A percentile compares a stretch with the other conserved stretches of the same genome.
These are phyloP conservation scores for Coemansia umbellata DNA, from an alignment of 192 early-diverging fungal species.

Conservation along the genomic window DNA sequence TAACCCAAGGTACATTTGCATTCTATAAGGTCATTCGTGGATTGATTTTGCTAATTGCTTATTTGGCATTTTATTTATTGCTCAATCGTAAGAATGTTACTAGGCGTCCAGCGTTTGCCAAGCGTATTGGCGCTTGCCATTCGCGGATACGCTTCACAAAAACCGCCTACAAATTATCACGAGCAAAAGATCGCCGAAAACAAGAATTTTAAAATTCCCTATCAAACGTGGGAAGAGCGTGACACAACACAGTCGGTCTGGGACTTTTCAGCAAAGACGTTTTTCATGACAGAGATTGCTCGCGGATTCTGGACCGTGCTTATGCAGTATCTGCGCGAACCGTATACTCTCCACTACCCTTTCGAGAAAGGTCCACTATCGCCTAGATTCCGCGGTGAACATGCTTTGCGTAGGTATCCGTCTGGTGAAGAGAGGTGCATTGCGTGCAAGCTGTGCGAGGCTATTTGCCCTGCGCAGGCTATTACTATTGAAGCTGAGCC, in stretches of 20 bases:
- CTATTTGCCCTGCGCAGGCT: conserved; percentile 95
- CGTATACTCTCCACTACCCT: conserved; percentile 96
- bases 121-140: neutral
- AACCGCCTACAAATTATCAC: conserved; percentile 31
- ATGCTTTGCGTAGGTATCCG: conserved; percentile 91
- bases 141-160: conserved; percentile 34
- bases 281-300: conserved; percentile 89
- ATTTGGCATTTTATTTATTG: neutral
- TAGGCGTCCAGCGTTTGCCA: conserved; percentile 2
- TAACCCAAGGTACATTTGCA: too few relatives aligned
- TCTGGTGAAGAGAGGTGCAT: conserved; percentile 98
- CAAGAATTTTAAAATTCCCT: conserved; percentile 31
- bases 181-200: conserved; percentile 32
- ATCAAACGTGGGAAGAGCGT: conserved; percentile 46
- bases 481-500: conserved; percentile 98
- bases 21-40: too few relatives aligned
- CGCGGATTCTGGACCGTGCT: conserved; percentile 89
- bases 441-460: conserved; percentile 97
- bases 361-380: conserved; percentile 91
- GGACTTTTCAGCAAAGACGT: conserved; percentile 65
- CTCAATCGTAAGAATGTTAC: neutral
- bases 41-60: neutral
- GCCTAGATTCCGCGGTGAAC: conserved; percentile 95
- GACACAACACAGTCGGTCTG: conserved; percentile 48
- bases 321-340: conserved; percentile 91